phyloP scores from a whole-genome alignment of 345 rosid genomes.

The Balakata baccata region DNA sequence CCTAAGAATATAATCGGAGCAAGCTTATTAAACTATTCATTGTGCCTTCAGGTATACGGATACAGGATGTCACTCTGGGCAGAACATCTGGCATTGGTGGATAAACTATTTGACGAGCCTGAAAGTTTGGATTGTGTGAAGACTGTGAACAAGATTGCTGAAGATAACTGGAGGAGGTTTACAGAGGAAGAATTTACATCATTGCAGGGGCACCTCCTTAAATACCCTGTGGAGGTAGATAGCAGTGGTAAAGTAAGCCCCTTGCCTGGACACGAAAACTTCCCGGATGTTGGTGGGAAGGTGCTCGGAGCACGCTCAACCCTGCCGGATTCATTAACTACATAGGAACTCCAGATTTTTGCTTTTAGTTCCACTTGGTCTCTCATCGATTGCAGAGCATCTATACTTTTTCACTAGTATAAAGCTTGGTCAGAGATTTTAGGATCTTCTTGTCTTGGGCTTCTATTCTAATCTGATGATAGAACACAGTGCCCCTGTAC shows the following conservation, averaged over 20 bases:
- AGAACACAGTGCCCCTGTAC: not conserved
- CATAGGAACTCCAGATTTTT: slow-evolving; percentile 25
- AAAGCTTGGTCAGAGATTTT: not conserved
- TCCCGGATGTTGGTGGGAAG: slow-evolving; percentile 86
- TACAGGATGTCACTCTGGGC: slow-evolving; percentile 93
- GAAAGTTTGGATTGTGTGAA: slow-evolving; percentile 53
- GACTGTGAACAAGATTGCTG: slow-evolving; percentile 58
- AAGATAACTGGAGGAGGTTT: slow-evolving; percentile 70
- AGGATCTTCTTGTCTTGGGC: not conserved
- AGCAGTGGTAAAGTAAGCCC: slow-evolving; percentile 47
- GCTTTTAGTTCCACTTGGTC: not conserved
- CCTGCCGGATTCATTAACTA: slow-evolving; percentile 72
- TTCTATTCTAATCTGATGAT: not conserved
- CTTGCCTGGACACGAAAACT: slow-evolving; percentile 56
- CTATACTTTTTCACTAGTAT: not conserved
- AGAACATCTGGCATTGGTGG: slow-evolving; percentile 60
- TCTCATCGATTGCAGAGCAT: not conserved
- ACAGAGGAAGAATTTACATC: slow-evolving; percentile 36
- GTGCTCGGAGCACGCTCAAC: slow-evolving; percentile 60
- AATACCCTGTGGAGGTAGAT: slow-evolving; percentile 62
- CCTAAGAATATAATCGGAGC: not conserved
- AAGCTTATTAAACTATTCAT: not conserved
- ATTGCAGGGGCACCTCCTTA: slow-evolving; percentile 69
- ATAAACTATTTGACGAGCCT: slow-evolving; percentile 49
- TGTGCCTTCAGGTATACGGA: slow-evolving; percentile 54